phyloP scores from a whole-genome alignment of 495 filamentous ascomycete species.

The Penicillium dipodomyicola region DNA sequence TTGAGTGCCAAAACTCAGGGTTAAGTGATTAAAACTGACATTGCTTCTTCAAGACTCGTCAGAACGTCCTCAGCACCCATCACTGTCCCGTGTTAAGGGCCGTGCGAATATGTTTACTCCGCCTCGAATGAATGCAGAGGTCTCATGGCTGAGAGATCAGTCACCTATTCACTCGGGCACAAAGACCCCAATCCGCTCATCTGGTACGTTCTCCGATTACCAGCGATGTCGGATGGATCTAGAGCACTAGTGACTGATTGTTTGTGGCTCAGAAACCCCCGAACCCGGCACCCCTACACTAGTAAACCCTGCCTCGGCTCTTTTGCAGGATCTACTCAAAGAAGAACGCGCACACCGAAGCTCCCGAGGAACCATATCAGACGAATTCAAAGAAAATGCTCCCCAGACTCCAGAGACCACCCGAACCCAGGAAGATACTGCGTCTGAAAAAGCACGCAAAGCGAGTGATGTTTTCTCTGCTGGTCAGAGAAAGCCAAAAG shows the following conservation, averaged over 20 bases:
- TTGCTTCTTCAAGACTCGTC: conserved; percentile 22
- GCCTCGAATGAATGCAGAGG: conserved; percentile 29
- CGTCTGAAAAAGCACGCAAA: conserved; percentile 38
- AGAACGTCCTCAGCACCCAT: conserved; percentile 34
- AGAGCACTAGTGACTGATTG: conserved; percentile 12
- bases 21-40: background rate
- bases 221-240: background rate
- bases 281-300: conserved; percentile 31
- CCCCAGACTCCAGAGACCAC: conserved; percentile 35
- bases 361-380: conserved; percentile 29
- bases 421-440: conserved; percentile 33
- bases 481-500: conserved; percentile 36
- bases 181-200: conserved; percentile 24
- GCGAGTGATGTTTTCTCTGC: conserved; percentile 26
- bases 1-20: background rate
- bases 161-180: conserved; percentile 24
- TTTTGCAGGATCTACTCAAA: conserved; percentile 49
- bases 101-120: conserved; percentile 40
- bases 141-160: conserved; percentile 40
- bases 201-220: conserved; percentile 16
- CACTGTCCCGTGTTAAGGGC: conserved; percentile 40
- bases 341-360: conserved; percentile 46
- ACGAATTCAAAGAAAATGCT: conserved; percentile 24
- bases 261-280: conserved; percentile 25
- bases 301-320: conserved; percentile 45